Conservation (phyloP, 495 filamentous ascomycete species). For the Daldinia bambusicola region DNA sequence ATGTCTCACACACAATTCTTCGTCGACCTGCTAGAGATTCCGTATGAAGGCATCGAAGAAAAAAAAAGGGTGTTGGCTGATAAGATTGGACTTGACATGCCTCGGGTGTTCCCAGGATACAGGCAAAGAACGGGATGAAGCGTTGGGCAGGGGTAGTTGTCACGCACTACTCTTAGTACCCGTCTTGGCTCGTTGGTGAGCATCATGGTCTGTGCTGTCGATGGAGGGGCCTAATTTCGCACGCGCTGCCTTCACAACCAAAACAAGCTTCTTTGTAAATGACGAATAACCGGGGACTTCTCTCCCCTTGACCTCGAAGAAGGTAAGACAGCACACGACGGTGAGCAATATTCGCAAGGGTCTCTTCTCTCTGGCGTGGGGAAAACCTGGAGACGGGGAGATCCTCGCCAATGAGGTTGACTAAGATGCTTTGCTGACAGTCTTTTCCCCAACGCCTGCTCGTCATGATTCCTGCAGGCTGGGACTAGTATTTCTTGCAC, state of each 20-base stretch:
- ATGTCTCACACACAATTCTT: slow-evolving; percentile 30
- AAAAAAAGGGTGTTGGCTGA: slow-evolving; percentile 8
- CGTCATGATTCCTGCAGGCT: slow-evolving; percentile 37
- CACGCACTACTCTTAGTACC: slow-evolving; percentile 41
- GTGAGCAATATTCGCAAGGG: slow-evolving; percentile 27
- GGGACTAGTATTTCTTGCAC: slow-evolving; percentile 16
- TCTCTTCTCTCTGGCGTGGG: slow-evolving; percentile 25
- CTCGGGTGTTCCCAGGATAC: slow-evolving; percentile 20
- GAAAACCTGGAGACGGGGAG: slow-evolving; percentile 42
- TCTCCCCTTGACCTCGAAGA: slow-evolving; percentile 27
- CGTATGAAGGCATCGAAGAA: slow-evolving; percentile 14
- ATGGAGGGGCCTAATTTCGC: slow-evolving; percentile 20
- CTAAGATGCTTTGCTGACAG: slow-evolving; percentile 31
- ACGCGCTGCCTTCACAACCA: slow-evolving; percentile 23
- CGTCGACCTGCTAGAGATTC: slow-evolving; percentile 13
- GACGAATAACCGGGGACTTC: slow-evolving; percentile 22
- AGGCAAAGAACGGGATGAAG: slow-evolving; percentile 37
- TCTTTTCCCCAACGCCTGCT: slow-evolving; percentile 20
- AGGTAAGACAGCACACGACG: slow-evolving; percentile 45
- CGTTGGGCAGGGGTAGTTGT: slow-evolving; percentile 31
- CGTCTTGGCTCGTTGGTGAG: slow-evolving; percentile 41
- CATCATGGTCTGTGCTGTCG: slow-evolving; percentile 28
- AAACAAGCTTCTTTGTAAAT: slow-evolving; percentile 39
- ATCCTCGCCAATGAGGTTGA: slow-evolving; percentile 27
- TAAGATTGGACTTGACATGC: slow-evolving; percentile 26